These are phyloP conservation scores for Globisporangium orthogonon DNA, from an alignment of 352 stramenopile genomes.

Conservation along the genomic window DNA sequence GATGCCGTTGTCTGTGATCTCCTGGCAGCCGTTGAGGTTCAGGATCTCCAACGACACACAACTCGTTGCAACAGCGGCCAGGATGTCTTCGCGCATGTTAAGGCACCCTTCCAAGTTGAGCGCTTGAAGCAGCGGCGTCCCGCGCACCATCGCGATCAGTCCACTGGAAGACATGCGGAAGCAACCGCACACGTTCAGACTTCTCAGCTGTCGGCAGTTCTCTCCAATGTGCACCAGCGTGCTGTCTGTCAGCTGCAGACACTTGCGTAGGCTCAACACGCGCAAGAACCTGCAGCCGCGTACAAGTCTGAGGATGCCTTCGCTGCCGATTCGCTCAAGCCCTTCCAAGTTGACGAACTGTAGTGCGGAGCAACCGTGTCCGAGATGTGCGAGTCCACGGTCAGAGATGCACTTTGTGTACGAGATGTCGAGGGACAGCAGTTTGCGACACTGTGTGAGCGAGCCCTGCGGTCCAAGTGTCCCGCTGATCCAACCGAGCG, in stretches of 20 bases:
- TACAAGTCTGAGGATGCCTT: slow-evolving; percentile 36
- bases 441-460: slow-evolving; percentile 47
- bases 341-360: slow-evolving; percentile 78
- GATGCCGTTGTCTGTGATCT: slow-evolving; percentile 72
- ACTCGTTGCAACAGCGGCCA: slow-evolving; percentile 40
- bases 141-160: slow-evolving; percentile 37
- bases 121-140: slow-evolving; percentile 46
- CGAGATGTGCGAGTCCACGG: slow-evolving; percentile 43
- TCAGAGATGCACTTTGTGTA: slow-evolving; percentile 55
- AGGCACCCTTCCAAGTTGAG: slow-evolving; percentile 66
- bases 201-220: slow-evolving; percentile 39
- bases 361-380: slow-evolving; percentile 36
- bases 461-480: slow-evolving; percentile 52
- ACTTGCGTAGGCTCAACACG: slow-evolving; percentile 56
- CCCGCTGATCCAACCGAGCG: slow-evolving; percentile 63
- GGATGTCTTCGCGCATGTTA: slow-evolving; percentile 63
- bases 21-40: slow-evolving; percentile 66
- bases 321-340: slow-evolving; percentile 44
- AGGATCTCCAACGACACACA: slow-evolving; percentile 58
- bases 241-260: slow-evolving; percentile 50
- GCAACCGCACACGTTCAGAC: slow-evolving; percentile 58
- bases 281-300: slow-evolving; percentile 44
- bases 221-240: slow-evolving; percentile 42
- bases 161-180: slow-evolving; percentile 51
- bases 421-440: slow-evolving; percentile 66